phyloP scores from a whole-genome alignment of 139 green algal genomes.

The Coccomyxa sp. region DNA sequence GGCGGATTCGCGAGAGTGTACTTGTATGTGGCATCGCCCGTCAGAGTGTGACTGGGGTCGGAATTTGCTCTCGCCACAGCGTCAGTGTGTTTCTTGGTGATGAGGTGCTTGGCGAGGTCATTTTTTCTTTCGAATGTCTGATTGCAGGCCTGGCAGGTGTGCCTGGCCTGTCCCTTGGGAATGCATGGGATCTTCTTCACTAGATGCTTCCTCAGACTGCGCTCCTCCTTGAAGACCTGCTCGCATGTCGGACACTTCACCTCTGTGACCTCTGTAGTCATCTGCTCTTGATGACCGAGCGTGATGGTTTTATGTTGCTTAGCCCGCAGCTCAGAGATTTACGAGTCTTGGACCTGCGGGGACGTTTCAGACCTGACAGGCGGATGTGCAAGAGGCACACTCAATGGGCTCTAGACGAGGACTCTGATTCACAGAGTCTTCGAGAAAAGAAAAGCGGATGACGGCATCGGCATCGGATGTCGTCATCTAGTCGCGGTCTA shows the following conservation, averaged over 20 bases:
- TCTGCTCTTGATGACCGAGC: neutral
- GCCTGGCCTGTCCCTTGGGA: neutral
- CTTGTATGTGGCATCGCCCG: neutral
- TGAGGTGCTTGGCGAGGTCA: neutral
- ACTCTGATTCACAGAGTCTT: neutral
- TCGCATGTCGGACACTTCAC: neutral
- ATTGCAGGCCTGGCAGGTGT: neutral
- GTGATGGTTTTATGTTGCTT: neutral
- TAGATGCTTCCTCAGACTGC: neutral
- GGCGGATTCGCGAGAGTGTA: neutral
- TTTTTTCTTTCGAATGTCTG: neutral
- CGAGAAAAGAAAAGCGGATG: conserved; percentile 1
- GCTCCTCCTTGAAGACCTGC: neutral
- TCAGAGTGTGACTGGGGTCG: neutral
- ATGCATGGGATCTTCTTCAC: neutral
- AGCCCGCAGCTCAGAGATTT: neutral
- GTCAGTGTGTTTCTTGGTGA: neutral
- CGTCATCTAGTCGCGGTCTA: neutral
- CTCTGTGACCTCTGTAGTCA: neutral
- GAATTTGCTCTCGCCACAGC: neutral
- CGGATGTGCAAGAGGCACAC: neutral
- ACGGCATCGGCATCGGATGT: neutral
- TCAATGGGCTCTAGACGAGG: neutral
- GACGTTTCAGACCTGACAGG: neutral
- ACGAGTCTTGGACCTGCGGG: neutral